Evolutionary conservation across 306 rosid genomes (phyloP).

Genomic region (Castanea crenata): DNA sequence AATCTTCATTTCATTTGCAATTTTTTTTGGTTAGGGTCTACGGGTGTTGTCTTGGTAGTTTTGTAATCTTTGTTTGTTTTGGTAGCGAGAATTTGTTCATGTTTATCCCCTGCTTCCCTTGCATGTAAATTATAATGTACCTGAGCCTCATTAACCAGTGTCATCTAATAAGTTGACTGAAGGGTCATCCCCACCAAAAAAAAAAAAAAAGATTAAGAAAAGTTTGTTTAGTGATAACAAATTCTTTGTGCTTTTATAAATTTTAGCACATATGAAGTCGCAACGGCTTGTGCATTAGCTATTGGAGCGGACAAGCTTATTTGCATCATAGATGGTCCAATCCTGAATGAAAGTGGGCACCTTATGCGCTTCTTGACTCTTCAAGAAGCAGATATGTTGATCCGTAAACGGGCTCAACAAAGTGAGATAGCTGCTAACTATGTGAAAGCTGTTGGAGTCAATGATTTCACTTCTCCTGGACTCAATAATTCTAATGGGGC

Average conservation of each 20-base stretch:
- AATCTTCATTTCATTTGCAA: too few species aligned
- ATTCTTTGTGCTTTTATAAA: constrained; percentile 8
- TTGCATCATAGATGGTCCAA: constrained; percentile 91
- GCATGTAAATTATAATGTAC: neutral
- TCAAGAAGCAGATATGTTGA: constrained; percentile 86
- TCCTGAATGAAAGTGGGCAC: constrained; percentile 79
- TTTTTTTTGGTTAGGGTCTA: too few species aligned
- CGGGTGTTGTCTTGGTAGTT: neutral
- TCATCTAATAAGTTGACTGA: neutral
- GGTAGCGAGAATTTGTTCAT: neutral
- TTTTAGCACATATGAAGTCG: constrained; percentile 94
- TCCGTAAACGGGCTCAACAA: constrained; percentile 85
- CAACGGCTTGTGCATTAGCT: constrained; percentile 95
- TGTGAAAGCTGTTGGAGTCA: constrained; percentile 81
- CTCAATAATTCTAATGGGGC: constrained; percentile 35
- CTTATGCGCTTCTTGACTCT: constrained; percentile 79
- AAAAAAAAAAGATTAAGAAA: neutral
- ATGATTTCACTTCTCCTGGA: constrained; percentile 39
- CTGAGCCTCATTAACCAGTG: neutral
- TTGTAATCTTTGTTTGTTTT: neutral
- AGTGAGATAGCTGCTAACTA: constrained; percentile 93
- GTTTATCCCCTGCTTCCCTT: neutral
- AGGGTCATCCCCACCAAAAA: neutral
- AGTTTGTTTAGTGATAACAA: constrained; percentile 21
- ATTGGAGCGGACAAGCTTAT: constrained; percentile 90